Evolutionary conservation across 306 rosid species (phyloP).

Genomic region (Quillaja saponaria): DNA sequence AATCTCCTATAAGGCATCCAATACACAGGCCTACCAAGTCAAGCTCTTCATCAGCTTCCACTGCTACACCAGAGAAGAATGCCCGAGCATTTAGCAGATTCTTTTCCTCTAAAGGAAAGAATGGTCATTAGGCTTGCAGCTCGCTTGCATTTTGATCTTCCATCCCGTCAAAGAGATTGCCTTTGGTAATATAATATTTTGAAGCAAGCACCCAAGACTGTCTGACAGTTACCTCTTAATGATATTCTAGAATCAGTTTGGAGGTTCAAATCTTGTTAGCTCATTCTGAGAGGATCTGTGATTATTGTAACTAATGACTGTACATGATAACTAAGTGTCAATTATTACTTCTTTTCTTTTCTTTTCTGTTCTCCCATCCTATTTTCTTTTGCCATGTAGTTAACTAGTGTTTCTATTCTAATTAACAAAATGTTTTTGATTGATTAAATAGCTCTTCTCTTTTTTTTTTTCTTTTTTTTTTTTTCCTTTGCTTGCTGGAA

Average conservation of each 20-base stretch:
- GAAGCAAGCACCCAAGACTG: constrained; percentile 34
- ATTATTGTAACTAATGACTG: constrained; percentile 74
- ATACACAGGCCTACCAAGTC: constrained; percentile 78
- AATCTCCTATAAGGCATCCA: constrained; percentile 58
- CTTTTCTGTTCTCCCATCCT: constrained; percentile 7
- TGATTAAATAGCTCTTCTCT: too few relatives aligned
- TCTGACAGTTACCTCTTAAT: constrained; percentile 25
- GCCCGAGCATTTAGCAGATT: constrained; percentile 85
- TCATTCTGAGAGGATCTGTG: constrained; percentile 33
- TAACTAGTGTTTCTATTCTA: too few relatives aligned
- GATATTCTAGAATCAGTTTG: constrained; percentile 45
- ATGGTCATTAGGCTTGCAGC: constrained; percentile 55
- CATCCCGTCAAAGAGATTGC: constrained; percentile 30
- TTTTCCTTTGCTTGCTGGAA: too few relatives aligned
- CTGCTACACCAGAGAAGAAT: constrained; percentile 88
- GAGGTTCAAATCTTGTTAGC: constrained; percentile 41
- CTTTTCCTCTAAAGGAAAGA: constrained; percentile 86
- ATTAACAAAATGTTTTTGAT: too few relatives aligned
- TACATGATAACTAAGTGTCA: constrained; percentile 60
- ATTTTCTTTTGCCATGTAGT: constrained; percentile 45
- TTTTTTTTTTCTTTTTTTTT: too few relatives aligned
- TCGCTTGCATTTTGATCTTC: constrained; percentile 29
- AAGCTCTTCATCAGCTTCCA: constrained; percentile 66
- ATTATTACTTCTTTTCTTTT: constrained; percentile 41
- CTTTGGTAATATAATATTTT: constrained; percentile 40